Percentiles rank a stretch among this genome's conserved stretches.
These are phyloP conservation scores for Geotrichum aggregatum DNA, from an alignment of 1,139 yeast genomes.

Conservation along the genomic window DNA sequence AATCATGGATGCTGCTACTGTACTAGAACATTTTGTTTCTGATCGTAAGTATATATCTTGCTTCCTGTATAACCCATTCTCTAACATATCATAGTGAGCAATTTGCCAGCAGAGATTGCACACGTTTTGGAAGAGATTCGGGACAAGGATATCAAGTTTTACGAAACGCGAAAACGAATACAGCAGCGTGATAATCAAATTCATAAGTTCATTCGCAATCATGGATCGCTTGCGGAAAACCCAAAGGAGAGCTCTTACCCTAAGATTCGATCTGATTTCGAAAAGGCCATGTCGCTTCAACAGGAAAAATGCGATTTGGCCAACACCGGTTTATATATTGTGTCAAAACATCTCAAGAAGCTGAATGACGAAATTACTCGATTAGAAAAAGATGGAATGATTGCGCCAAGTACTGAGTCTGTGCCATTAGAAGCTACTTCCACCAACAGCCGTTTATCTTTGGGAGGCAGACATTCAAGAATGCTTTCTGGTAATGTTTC, in stretches of 20 bases:
- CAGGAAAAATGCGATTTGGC: conserved; percentile 75
- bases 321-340: conserved; percentile 73
- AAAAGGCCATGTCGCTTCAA: conserved; percentile 57
- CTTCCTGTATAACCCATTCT: neutral
- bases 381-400: conserved; percentile 72
- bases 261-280: conserved; percentile 68
- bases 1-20: conserved; percentile 67
- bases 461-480: conserved; percentile 3
- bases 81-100: conserved; percentile 46
- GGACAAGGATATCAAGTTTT: conserved; percentile 60
- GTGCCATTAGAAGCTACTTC: neutral
- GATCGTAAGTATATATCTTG: conserved; percentile 40
- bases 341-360: conserved; percentile 67
- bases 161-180: conserved; percentile 63
- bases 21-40: conserved; percentile 69
- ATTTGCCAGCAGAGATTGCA: conserved; percentile 84
- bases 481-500: conserved; percentile 2
- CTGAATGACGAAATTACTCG: conserved; percentile 73
- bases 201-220: conserved; percentile 76
- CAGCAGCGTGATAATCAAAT: conserved; percentile 67
- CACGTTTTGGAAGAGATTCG: conserved; percentile 77
- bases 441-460: neutral
- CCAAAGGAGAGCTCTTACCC: conserved; percentile 75
- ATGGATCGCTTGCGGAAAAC: conserved; percentile 76
- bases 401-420: conserved; percentile 45